Evolutionary conservation across 805 yeast species (phyloP).

Genomic region (Wickerhamomyces canadensis): DNA sequence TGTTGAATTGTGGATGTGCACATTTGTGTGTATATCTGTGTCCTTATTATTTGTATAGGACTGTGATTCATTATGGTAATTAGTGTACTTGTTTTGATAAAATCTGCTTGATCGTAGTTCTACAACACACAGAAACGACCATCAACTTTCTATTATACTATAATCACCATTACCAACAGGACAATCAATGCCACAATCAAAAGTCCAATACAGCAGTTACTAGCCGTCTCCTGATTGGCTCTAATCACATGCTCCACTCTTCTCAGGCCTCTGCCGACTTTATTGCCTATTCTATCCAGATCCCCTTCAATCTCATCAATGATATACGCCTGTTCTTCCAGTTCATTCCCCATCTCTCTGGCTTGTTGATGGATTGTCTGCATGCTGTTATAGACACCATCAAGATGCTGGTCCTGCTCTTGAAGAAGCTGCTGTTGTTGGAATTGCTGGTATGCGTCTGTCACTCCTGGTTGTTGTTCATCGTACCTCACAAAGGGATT

Average conservation of each 20-base stretch:
- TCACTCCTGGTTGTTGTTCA: conserved; percentile 11
- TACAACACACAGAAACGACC: too few relatives aligned
- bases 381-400: conserved; percentile 79
- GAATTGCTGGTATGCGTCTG: conserved; percentile 37
- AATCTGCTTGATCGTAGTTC: too few relatives aligned
- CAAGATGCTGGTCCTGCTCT: conserved; percentile 83
- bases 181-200: conserved; percentile 68
- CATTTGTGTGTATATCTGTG: too few relatives aligned
- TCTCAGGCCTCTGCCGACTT: conserved; percentile 70
- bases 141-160: too few relatives aligned
- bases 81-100: too few relatives aligned
- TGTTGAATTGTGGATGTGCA: too few relatives aligned
- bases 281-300: conserved; percentile 68
- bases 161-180: conserved; percentile 60
- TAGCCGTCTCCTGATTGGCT: conserved; percentile 72
- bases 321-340: conserved; percentile 81
- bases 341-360: conserved; percentile 76
- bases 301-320: conserved; percentile 78
- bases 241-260: conserved; percentile 74
- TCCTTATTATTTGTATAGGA: too few relatives aligned
- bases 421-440: conserved; percentile 66
- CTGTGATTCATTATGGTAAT: too few relatives aligned
- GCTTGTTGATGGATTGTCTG: conserved; percentile 83
- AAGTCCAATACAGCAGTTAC: conserved; percentile 84
- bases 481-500: conserved; percentile 25